phyloP scores from a whole-genome alignment of 2,329 filamentous ascomycete species.

The Chrysoporthe austroafricana region DNA sequence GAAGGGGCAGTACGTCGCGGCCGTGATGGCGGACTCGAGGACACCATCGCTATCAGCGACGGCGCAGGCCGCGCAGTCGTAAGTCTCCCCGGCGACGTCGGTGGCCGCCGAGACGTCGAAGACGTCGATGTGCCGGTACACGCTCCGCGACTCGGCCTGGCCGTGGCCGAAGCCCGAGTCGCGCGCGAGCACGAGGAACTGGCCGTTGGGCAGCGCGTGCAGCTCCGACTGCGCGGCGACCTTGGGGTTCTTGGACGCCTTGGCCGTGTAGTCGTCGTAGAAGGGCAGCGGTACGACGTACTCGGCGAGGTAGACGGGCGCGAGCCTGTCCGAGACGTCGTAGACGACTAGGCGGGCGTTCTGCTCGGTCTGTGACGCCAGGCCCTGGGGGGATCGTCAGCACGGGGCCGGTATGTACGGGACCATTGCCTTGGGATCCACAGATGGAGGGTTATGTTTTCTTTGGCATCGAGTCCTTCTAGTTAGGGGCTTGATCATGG shows the following conservation, averaged over 20 bases:
- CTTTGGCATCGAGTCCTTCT: too few species aligned
- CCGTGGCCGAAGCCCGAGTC: conserved; percentile 66
- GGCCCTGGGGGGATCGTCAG: not conserved
- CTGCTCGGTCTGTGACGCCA: conserved; percentile 33
- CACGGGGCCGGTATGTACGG: not conserved
- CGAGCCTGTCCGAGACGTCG: conserved; percentile 38
- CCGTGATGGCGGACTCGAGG: conserved; percentile 56
- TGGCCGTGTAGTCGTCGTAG: conserved; percentile 54
- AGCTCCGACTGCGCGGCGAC: conserved; percentile 72
- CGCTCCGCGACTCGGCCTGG: conserved; percentile 52
- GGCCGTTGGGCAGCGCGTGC: conserved; percentile 62
- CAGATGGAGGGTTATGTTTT: not conserved
- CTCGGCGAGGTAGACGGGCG: conserved; percentile 58
- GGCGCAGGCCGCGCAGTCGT: conserved; percentile 43
- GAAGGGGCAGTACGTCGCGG: conserved; percentile 67
- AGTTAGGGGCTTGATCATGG: too few species aligned
- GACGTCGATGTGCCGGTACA: conserved; percentile 72
- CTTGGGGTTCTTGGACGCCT: conserved; percentile 40
- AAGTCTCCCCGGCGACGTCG: conserved; percentile 55
- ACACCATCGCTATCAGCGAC: conserved; percentile 48
- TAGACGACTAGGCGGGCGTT: conserved; percentile 68
- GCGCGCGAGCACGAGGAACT: conserved; percentile 69
- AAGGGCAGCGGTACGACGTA: conserved; percentile 69
- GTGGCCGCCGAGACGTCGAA: conserved; percentile 67
- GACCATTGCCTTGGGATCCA: not conserved